Conservation (phyloP, 2,329 filamentous ascomycete species). For the Diplodia mutila region DNA sequence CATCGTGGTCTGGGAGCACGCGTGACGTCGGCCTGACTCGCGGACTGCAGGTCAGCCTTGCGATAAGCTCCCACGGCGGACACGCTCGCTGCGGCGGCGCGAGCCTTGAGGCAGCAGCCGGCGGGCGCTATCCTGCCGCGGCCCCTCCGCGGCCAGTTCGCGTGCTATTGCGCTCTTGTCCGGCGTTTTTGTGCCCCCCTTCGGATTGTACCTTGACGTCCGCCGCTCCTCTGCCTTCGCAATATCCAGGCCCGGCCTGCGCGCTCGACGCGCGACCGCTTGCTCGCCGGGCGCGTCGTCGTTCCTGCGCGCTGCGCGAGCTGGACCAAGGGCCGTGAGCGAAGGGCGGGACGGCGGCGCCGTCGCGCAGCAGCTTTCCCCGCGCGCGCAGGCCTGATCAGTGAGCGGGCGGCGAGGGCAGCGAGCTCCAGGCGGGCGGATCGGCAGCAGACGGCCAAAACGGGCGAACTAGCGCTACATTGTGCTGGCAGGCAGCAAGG, state of each 20-base stretch:
- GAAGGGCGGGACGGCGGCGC: background rate
- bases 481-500: slow-evolving; percentile 7
- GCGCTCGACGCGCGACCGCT: background rate
- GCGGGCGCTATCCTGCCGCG: background rate
- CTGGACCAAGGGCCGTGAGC: background rate
- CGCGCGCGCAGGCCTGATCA: background rate
- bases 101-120: slow-evolving; percentile 15
- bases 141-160: background rate
- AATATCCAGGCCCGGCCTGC: too few relatives aligned
- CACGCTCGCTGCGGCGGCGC: slow-evolving; percentile 7
- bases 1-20: slow-evolving; percentile 4
- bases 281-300: background rate
- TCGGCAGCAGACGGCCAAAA: slow-evolving; percentile 5
- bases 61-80: slow-evolving; percentile 12
- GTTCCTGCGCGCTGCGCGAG: background rate
- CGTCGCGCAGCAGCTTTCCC: slow-evolving; percentile 2
- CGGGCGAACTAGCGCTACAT: background rate
- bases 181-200: background rate
- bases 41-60: slow-evolving; percentile 11
- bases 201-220: background rate
- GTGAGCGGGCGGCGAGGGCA: background rate
- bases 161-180: background rate
- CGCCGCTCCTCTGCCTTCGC: too few relatives aligned
- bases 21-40: slow-evolving; percentile 14
- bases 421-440: slow-evolving; percentile 1